phyloP scores from a whole-genome alignment of 2,329 filamentous ascomycete species.

The Beauveria australis region DNA sequence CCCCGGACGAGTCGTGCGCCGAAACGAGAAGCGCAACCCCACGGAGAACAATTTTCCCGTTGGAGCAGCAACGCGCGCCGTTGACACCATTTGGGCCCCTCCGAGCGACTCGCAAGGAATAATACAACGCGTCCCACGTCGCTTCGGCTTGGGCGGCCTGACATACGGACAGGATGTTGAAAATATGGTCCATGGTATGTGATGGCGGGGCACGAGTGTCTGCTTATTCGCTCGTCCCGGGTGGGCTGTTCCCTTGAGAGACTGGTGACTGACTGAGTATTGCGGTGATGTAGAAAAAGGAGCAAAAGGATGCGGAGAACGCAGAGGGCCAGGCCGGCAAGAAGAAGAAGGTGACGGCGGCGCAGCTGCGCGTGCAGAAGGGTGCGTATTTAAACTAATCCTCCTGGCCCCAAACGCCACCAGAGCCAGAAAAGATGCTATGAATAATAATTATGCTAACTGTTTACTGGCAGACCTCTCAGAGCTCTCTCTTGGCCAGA shows the following conservation, averaged over 20 bases:
- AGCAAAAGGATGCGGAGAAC: slow-evolving; percentile 90
- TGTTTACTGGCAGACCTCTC: slow-evolving; percentile 54
- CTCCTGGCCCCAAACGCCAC: not conserved
- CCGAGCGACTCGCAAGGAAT: not conserved
- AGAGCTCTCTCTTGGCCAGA: slow-evolving; percentile 68
- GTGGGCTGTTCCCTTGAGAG: not conserved
- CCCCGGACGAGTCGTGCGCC: not conserved
- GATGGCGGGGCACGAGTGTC: not conserved
- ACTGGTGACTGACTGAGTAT: slow-evolving; percentile 21
- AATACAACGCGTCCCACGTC: not conserved
- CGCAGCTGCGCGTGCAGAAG: slow-evolving; percentile 92
- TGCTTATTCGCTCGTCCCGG: not conserved
- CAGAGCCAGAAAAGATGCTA: not conserved
- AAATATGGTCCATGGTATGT: slow-evolving; percentile 96
- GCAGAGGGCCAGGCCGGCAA: slow-evolving; percentile 67
- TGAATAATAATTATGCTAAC: not conserved
- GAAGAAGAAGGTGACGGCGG: slow-evolving; percentile 98
- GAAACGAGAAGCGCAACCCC: not conserved
- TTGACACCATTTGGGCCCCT: not conserved
- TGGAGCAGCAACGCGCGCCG: not conserved
- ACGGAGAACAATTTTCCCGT: not conserved
- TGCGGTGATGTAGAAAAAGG: slow-evolving; percentile 64
- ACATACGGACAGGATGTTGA: slow-evolving; percentile 65
- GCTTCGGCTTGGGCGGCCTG: slow-evolving; percentile 13
- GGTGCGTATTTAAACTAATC: slow-evolving; percentile 40